phyloP scores from a whole-genome alignment of 2,329 filamentous ascomycete genomes.

The Lachnellula cervina region DNA sequence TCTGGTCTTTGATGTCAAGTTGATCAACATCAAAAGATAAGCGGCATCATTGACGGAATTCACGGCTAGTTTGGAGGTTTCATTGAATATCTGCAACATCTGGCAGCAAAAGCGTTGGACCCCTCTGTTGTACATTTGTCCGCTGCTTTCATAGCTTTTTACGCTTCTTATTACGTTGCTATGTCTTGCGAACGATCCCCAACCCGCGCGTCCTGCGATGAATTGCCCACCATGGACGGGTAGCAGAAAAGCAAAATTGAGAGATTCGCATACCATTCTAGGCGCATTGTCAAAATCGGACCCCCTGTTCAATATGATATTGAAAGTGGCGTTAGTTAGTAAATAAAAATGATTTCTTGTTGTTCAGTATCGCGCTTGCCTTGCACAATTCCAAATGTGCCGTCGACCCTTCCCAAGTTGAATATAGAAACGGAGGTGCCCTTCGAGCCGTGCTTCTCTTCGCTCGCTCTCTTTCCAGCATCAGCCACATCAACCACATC shows the following conservation, averaged over 20 bases:
- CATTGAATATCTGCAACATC: constrained; percentile 11
- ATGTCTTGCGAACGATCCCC: constrained; percentile 29
- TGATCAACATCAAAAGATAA: constrained; percentile 73
- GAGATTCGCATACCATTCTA: constrained; percentile 30
- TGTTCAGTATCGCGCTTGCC: not conserved
- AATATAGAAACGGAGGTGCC: not conserved
- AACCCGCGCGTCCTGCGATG: constrained; percentile 29
- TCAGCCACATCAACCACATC: constrained; percentile 1
- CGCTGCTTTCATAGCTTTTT: constrained; percentile 16
- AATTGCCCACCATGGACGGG: constrained; percentile 23
- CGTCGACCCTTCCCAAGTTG: not conserved
- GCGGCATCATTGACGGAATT: constrained; percentile 12
- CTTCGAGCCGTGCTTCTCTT: not conserved
- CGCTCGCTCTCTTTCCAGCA: not conserved
- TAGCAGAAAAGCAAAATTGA: constrained; percentile 28
- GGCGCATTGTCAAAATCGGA: constrained; percentile 28
- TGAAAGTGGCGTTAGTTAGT: constrained; percentile 13
- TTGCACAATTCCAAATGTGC: not conserved
- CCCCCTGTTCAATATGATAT: constrained; percentile 10
- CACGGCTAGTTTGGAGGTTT: constrained; percentile 1
- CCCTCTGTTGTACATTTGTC: constrained; percentile 28
- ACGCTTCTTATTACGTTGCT: constrained; percentile 8
- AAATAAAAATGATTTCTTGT: constrained; percentile 11
- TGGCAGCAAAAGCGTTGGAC: constrained; percentile 14
- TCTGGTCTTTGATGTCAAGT: constrained; percentile 86